phyloP scores from a whole-genome alignment of 345 rosid genomes.

The Draba incana region DNA sequence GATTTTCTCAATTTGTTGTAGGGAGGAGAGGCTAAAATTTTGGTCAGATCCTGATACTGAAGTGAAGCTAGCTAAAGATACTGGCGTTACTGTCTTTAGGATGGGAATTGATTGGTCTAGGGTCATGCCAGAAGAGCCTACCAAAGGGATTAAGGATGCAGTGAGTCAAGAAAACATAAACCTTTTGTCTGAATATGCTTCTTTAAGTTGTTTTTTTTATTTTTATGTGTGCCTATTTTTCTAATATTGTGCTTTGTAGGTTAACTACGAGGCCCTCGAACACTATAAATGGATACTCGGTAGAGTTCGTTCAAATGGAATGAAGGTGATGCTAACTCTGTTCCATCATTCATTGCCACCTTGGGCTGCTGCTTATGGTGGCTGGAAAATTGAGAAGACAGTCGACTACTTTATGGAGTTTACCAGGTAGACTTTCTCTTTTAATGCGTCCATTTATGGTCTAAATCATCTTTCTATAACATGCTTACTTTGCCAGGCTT shows the following conservation, averaged over 20 bases:
- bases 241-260: conserved; percentile 46
- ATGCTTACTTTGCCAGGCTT: conserved; percentile 56
- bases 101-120: conserved; percentile 97
- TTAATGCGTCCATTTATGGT: conserved; percentile 13
- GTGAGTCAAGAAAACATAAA: conserved; percentile 53
- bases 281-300: conserved; percentile 84
- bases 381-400: conserved; percentile 96
- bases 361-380: conserved; percentile 97
- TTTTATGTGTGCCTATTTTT: conserved; percentile 1
- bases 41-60: conserved; percentile 98
- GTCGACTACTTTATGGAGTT: conserved; percentile 84
- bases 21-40: conserved; percentile 89
- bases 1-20: conserved; percentile 46
- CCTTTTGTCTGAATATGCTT: conserved; percentile 26
- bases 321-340: conserved; percentile 96
- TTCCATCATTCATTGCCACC: conserved; percentile 97
- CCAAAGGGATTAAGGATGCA: conserved; percentile 62
- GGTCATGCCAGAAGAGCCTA: conserved; percentile 86
- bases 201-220: conserved; percentile 7
- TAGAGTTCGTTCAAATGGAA: conserved; percentile 78
- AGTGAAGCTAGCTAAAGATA: conserved; percentile 80
- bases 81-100: conserved; percentile 78
- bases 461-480: conserved; percentile 30
- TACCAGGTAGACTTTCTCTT: conserved; percentile 57
- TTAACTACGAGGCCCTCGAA: conserved; percentile 83